Evolutionary conservation across 768 basidiomycete species (phyloP).

Genomic region (Brasilioporus rufonigricans): DNA sequence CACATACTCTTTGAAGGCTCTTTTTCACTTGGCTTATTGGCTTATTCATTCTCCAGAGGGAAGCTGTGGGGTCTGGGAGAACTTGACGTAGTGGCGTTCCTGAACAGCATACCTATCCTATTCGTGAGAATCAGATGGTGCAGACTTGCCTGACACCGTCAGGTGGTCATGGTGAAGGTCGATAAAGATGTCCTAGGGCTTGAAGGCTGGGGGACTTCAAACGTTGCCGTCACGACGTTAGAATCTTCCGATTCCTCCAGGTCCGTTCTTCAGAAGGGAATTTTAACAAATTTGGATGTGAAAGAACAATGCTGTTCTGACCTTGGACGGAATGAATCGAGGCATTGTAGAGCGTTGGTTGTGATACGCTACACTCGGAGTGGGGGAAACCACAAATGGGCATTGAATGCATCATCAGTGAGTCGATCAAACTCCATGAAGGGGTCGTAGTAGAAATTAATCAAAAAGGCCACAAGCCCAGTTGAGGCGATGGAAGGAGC

Average conservation of each 20-base stretch:
- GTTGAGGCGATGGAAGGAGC: neutral
- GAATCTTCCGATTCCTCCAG: conserved; percentile 41
- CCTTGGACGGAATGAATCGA: conserved; percentile 20
- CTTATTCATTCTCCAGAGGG: too few species aligned
- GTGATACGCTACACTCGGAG: neutral
- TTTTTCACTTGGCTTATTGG: conserved; percentile 44
- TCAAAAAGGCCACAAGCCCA: conserved; percentile 1
- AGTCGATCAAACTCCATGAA: neutral
- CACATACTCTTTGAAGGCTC: conserved; percentile 48
- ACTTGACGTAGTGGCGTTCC: conserved; percentile 45
- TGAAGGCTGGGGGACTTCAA: conserved; percentile 57
- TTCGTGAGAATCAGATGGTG: conserved; percentile 30
- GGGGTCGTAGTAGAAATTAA: conserved; percentile 3
- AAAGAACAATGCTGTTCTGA: neutral
- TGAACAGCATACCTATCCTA: conserved; percentile 39
- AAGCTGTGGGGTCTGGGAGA: conserved; percentile 44
- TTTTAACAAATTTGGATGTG: neutral
- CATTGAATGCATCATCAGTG: neutral
- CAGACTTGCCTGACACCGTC: conserved; percentile 46
- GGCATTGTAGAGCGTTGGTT: neutral
- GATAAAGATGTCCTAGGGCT: conserved; percentile 46
- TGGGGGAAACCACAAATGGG: conserved; percentile 20
- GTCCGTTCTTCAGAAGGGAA: conserved; percentile 36
- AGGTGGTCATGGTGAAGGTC: conserved; percentile 47
- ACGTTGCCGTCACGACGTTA: conserved; percentile 47